Conservation (phyloP, 129 eudicot species). For the carrot (Daucus carota) region DH1_v3.0 NC_030382.2:55834501-55835000, state of each 20-base stretch:
- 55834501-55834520: constrained; percentile 40
- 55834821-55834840: background rate
- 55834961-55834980: background rate
- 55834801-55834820: constrained; percentile 25
- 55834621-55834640: constrained; percentile 35
- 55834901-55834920: background rate
- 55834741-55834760: constrained; percentile 83
- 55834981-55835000: background rate
- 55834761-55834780: constrained; percentile 94
- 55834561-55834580: constrained; percentile 64
- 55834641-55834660: constrained; percentile 37
- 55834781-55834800: constrained; percentile 96
- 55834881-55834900: constrained; percentile 1
- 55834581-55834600: constrained; percentile 56
- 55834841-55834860: too few species aligned
- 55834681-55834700: constrained; percentile 89
- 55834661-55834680: constrained; percentile 92
- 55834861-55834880: background rate
- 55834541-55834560: constrained; percentile 87
- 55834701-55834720: constrained; percentile 74
- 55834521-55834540: constrained; percentile 39
- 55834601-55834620: constrained; percentile 39
- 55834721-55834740: constrained; percentile 90
- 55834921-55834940: background rate
- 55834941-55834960: background rate